These are phyloP conservation scores for Alternaria longipes DNA, from an alignment of 2,329 filamentous ascomycete species.

Conservation along the genomic window DNA sequence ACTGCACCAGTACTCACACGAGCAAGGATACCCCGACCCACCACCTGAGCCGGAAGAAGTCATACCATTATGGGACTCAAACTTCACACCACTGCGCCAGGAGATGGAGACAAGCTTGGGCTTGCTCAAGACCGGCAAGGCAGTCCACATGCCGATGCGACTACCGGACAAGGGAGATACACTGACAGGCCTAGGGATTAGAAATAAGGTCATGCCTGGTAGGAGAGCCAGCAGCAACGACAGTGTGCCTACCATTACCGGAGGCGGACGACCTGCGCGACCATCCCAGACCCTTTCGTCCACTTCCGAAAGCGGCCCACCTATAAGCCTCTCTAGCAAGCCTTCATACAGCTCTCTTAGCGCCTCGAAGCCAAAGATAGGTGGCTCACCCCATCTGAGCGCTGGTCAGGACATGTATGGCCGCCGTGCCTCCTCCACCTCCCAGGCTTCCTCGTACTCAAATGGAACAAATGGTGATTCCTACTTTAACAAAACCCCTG, in stretches of 20 bases:
- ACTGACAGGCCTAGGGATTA: conserved; percentile 58
- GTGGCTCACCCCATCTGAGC: conserved; percentile 47
- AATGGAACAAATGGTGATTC: conserved; percentile 43
- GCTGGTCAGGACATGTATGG: conserved; percentile 42
- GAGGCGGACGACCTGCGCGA: conserved; percentile 35
- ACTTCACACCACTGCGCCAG: conserved; percentile 70
- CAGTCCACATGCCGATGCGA: conserved; percentile 66
- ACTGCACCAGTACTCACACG: conserved; percentile 75
- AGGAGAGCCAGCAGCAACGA: conserved; percentile 47
- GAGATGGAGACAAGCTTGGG: conserved; percentile 71
- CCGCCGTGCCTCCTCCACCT: conserved; percentile 43
- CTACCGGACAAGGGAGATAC: conserved; percentile 58
- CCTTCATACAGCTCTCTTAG: conserved; percentile 48
- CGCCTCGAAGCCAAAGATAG: conserved; percentile 45
- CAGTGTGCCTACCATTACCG: conserved; percentile 42
- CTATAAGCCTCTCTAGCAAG: conserved; percentile 44
- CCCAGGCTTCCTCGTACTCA: conserved; percentile 42
- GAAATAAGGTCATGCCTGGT: conserved; percentile 53
- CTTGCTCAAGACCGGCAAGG: conserved; percentile 73
- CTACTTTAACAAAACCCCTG: conserved; percentile 56
- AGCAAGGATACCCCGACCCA: conserved; percentile 74
- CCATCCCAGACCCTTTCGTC: conserved; percentile 38
- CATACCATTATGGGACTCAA: conserved; percentile 70
- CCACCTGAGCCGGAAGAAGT: conserved; percentile 77
- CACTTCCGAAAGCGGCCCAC: conserved; percentile 39